Percentiles rank a stretch among this genome's conserved stretches.
phyloP scores from a whole-genome alignment of 2,329 filamentous ascomycete genomes.

The Exophiala mesophila region DNA sequence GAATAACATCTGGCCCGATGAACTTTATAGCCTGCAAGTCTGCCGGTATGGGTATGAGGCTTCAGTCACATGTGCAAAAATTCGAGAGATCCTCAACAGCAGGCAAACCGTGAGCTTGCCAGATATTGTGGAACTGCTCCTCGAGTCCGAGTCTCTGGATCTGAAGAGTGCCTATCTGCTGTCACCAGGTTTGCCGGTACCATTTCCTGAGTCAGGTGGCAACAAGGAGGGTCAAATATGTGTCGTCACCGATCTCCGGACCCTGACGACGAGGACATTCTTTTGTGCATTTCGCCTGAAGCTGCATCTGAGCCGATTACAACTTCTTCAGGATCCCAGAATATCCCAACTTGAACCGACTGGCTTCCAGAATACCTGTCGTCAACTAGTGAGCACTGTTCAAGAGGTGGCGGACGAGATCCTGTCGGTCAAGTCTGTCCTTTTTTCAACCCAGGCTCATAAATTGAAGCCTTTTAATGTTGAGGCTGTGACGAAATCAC shows the following conservation, averaged over 20 bases:
- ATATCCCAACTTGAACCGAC: neutral
- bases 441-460: neutral
- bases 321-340: neutral
- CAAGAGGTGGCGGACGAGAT: slow-evolving; percentile 13
- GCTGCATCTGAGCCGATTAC: slow-evolving; percentile 7
- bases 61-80: slow-evolving; percentile 10
- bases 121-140: neutral
- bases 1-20: slow-evolving; percentile 5
- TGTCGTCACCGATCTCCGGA: slow-evolving; percentile 5
- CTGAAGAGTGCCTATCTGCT: neutral
- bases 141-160: neutral
- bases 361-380: neutral
- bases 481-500: slow-evolving; percentile 1
- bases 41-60: slow-evolving; percentile 13
- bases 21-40: slow-evolving; percentile 8
- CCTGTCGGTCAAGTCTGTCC: slow-evolving; percentile 6
- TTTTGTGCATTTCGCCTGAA: slow-evolving; percentile 16
- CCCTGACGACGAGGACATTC: slow-evolving; percentile 10
- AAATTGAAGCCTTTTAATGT: neutral
- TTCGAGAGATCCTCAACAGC: slow-evolving; percentile 4
- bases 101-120: neutral
- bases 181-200: no score
- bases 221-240: neutral
- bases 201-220: no score
- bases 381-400: neutral